Evolutionary conservation across 306 rosid species (phyloP).

Genomic region (Lotus japonicus): DNA sequence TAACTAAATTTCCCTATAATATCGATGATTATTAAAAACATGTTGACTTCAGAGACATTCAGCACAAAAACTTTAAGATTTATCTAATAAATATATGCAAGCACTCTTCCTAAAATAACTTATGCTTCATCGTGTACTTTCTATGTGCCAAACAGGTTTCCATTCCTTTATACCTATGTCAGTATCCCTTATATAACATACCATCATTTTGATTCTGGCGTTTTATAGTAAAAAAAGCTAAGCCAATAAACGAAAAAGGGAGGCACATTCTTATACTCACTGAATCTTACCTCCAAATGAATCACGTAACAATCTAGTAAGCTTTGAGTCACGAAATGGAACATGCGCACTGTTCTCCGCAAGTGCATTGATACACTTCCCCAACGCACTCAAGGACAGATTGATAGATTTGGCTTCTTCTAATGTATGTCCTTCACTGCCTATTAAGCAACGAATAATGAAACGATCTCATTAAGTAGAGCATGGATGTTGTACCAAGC

Average conservation of each 20-base stretch:
- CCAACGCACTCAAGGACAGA: slow-evolving; percentile 91
- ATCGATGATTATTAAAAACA: background rate
- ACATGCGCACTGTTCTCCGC: slow-evolving; percentile 94
- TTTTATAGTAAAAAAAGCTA: background rate
- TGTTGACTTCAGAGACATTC: slow-evolving; percentile 1
- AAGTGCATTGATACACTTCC: slow-evolving; percentile 90
- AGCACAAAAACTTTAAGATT: background rate
- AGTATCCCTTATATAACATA: slow-evolving; percentile 2
- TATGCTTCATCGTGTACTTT: background rate
- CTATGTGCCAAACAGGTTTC: background rate
- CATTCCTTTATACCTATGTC: background rate
- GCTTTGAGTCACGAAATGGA: slow-evolving; percentile 99
- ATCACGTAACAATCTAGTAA: slow-evolving; percentile 87
- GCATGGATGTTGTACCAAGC: slow-evolving; percentile 1
- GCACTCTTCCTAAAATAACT: background rate
- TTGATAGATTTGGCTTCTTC: slow-evolving; percentile 99
- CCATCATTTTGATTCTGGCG: background rate
- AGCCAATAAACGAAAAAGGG: background rate
- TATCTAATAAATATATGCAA: background rate
- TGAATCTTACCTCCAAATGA: slow-evolving; percentile 83
- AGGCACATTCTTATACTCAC: slow-evolving; percentile 2
- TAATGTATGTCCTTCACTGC: slow-evolving; percentile 96
- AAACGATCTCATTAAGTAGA: slow-evolving; percentile 8
- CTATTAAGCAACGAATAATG: slow-evolving; percentile 40
- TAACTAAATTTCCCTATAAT: slow-evolving; percentile 1